Base-by-base conservation (phyloP, 495 filamentous ascomycete species). In the Penicillium ochrochloron region DNA sequence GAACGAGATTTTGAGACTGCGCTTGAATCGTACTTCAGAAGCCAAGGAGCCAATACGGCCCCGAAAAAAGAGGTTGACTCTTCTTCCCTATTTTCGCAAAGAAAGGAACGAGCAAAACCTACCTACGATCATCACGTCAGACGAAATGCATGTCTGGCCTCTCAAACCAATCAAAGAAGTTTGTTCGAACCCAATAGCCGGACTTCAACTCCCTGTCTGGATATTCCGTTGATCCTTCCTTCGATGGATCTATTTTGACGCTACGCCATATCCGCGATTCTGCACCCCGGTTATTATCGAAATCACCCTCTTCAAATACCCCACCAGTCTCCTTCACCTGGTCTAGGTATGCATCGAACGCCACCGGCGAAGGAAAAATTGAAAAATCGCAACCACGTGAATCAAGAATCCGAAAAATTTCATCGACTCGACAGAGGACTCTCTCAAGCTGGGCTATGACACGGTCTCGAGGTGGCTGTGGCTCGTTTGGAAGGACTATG, bases 201-300 rank as follows among this genome's bases (percentile, higher is more conserved):
- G 17, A 19, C 5, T 19, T 5, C 5, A 5, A n/a, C n/a, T 44
- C n/a, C 5, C 19, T 12, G n/a, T 1, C n/a, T 44, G 41, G 3
- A 5, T 19, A 0, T 12, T 19, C 12, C 41, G 17, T 19, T 6
- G 7, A n/a, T 19, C n/a, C 17, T 12, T 44, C 41, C 0, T 44
- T 19, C 9, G n/a, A 12, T 44, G 41, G 5, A 52, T 17, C n/a
- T 17, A 52, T 25, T 42, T 37, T 33, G 21, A 57, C 34, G 17
- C 54, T 57, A 2, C 54, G 54, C 54, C 54, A 57, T 27, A 57
- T 12, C 14, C 54, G 17, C 19, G 33, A 57, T 57, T 39, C 54
- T 37, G 31, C 53, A 5, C 34, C 54, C 34, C 54, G 54, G 29
- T 37, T 57, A 6, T n/a, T 17, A 57, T 57, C 54, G 6, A 27